Evolutionary conservation across 2,329 filamentous ascomycete species (phyloP), one percentile per base, ranked within the genome.

Genomic region (Sporothrix inflata): DNA sequence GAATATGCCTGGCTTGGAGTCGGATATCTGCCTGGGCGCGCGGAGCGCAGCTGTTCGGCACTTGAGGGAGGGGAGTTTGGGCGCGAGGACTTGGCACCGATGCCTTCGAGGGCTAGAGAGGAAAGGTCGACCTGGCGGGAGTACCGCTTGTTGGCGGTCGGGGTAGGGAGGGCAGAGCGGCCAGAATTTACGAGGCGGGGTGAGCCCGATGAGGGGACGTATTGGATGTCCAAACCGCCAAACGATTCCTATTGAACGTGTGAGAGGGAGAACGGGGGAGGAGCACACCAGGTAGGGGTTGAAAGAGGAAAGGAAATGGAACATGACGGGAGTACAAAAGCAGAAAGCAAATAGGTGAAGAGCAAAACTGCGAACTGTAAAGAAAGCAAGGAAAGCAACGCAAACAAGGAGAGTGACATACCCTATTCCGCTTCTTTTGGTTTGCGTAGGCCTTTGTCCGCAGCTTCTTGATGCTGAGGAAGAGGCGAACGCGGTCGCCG

Each of bases 401-500:
- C 5, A 47, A 40, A 14, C 1, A 16, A 55, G 34, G 34, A 38
- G 57, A 55, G 11, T 45, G 24, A 53, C 76, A 49, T 71, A 97
- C 94, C 84, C 95, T 88, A 84, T 97, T 94, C 74, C 93, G 89
- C 84, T 94, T 94, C 82, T 92, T 93, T 77, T 91, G 89, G 78
- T 92, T 93, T 73, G 91, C 89, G 76, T 92, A 91, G 5, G 91
- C 89, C 80, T 90, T 93, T 71, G 91, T 94, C 75, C 93, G 86
- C 72, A 96, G 85, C 80, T 94, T 92, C 83, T 95, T 95, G 79
- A 95, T 94, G 76, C 91, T 91, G 74, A 94, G 87, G 78, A 94
- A 94, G 74, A 99, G 91, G 75, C 95, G 92, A 47, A 99, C 95
- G 70, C 96, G 91, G 81, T 99, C 96, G 75, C 96, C 96, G 75